phyloP scores from a whole-genome alignment of 1,139 yeast genomes.

The Suhomyces chickasaworum region DNA sequence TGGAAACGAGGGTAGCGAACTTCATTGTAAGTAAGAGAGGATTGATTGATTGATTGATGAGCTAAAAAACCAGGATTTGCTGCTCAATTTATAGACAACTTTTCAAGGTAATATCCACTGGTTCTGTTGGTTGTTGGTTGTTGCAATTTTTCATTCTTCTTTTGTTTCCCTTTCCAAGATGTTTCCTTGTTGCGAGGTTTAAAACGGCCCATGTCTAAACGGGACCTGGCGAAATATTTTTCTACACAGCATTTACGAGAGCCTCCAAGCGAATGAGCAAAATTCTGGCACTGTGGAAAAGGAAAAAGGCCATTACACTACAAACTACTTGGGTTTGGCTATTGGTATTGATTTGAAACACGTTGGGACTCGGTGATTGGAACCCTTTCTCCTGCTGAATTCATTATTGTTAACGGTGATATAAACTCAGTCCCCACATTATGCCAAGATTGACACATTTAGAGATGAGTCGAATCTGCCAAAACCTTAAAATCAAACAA shows the following conservation, averaged over 20 bases:
- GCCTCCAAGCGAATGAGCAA: neutral
- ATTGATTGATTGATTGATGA: neutral
- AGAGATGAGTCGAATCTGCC: neutral
- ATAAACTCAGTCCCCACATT: neutral
- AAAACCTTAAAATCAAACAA: neutral
- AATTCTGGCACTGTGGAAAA: no score
- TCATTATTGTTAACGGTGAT: neutral
- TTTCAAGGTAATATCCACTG: no score
- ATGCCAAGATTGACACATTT: neutral
- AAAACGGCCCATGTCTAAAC: neutral
- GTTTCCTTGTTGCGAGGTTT: neutral
- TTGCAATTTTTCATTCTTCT: neutral
- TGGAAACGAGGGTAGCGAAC: conserved; percentile 1
- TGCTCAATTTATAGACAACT: neutral
- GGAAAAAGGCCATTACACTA: no score
- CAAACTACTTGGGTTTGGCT: no score
- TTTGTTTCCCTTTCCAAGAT: neutral
- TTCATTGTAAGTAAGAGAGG: neutral
- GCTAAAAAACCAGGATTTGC: neutral
- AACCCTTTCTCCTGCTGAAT: no score
- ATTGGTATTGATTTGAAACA: no score
- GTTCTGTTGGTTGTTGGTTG: no score
- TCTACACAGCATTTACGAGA: neutral
- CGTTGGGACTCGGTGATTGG: no score
- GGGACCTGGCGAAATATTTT: neutral